Percentiles rank a stretch among this genome's conserved stretches.
These are phyloP conservation scores for Cordyceps pruinosa DNA, from an alignment of 2,329 filamentous ascomycete genomes.

Conservation along the genomic window DNA sequence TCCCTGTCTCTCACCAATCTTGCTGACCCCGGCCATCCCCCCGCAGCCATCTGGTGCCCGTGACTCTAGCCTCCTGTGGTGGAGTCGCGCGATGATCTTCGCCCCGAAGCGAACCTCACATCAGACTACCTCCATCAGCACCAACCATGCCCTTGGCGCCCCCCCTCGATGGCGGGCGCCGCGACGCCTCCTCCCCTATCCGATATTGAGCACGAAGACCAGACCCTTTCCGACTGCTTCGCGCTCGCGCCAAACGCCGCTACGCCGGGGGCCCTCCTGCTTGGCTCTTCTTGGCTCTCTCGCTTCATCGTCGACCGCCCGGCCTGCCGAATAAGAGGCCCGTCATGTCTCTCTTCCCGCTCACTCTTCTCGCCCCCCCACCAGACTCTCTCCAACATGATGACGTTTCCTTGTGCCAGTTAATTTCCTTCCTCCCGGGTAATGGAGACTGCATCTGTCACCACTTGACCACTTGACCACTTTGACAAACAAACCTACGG, in stretches of 20 bases:
- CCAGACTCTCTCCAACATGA: too few species aligned
- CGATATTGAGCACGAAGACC: too few species aligned
- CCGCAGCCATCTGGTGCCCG: background rate
- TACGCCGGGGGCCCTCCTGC: background rate
- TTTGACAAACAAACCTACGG: background rate
- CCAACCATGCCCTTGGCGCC: background rate
- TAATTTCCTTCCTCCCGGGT: too few species aligned
- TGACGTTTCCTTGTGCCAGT: too few species aligned
- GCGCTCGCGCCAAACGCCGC: too few species aligned
- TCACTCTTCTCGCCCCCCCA: background rate
- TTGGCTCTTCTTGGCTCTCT: background rate
- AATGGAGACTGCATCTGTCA: too few species aligned
- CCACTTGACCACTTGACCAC: background rate
- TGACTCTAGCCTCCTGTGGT: background rate
- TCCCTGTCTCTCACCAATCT: background rate
- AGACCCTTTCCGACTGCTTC: too few species aligned
- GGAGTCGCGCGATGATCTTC: background rate
- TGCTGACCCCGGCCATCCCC: background rate
- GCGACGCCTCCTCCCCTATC: too few species aligned
- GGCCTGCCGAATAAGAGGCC: background rate
- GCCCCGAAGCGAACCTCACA: background rate
- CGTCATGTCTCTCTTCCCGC: background rate
- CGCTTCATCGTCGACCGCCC: background rate
- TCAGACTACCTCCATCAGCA: too few species aligned
- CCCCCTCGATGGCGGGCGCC: too few species aligned